Conservation (phyloP, 1,284 basidiomycete species). For the Amylostereum areolatum region DNA sequence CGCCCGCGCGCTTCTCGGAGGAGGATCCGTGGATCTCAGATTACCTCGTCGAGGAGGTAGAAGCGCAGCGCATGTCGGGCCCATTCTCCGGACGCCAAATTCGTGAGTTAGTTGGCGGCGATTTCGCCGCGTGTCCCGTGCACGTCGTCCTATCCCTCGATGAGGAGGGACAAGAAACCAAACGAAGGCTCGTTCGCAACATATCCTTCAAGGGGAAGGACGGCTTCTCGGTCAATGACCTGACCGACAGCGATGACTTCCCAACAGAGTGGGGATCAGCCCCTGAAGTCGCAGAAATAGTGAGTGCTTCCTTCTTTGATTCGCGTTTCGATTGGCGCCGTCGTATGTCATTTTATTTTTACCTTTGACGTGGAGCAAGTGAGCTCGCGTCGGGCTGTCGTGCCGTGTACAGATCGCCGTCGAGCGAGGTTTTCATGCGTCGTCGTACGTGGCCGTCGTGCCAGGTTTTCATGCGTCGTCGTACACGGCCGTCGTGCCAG, state of each 20-base stretch:
- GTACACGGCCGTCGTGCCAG: neutral
- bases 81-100: slow-evolving; percentile 22
- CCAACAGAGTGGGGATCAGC: slow-evolving; percentile 25
- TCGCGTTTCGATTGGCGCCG: neutral
- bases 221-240: slow-evolving; percentile 23
- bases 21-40: slow-evolving; percentile 13
- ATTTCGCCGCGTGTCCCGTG: slow-evolving; percentile 18
- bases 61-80: slow-evolving; percentile 23
- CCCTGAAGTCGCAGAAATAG: slow-evolving; percentile 20
- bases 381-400: neutral
- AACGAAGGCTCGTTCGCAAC: slow-evolving; percentile 10
- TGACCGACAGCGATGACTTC: slow-evolving; percentile 22
- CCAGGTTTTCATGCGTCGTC: neutral
- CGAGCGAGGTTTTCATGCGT: neutral
- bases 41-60: slow-evolving; percentile 25
- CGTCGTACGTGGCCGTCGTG: neutral
- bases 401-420: neutral
- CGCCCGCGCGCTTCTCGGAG: slow-evolving; percentile 21
- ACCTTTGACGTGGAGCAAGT: slow-evolving; percentile 7
- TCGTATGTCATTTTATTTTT: neutral
- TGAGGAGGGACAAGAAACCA: slow-evolving; percentile 3
- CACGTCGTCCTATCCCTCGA: slow-evolving; percentile 11
- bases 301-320: slow-evolving; percentile 15
- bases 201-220: slow-evolving; percentile 8
- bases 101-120: slow-evolving; percentile 20